phyloP scores from a whole-genome alignment of 208 protist genomes.

The Leishmania amazonensis region DNA sequence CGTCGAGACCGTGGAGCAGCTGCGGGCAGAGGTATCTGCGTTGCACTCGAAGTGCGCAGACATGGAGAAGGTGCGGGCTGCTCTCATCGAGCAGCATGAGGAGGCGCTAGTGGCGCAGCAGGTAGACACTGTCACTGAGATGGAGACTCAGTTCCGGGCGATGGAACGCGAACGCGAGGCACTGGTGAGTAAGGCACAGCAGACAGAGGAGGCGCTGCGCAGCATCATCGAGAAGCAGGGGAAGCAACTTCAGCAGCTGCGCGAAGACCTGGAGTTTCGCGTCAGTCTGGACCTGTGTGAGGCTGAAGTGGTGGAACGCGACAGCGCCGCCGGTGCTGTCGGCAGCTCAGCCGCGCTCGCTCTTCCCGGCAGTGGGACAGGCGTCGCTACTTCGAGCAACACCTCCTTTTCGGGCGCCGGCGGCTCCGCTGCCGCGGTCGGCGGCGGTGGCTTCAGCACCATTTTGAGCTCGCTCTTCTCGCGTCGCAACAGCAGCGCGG shows the following conservation, averaged over 20 bases:
- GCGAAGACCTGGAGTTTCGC: conserved; percentile 58
- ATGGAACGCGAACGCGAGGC: conserved; percentile 29
- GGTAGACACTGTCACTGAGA: conserved; percentile 29
- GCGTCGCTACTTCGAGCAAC: neutral
- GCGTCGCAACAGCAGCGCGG: neutral
- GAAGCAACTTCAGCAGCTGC: conserved; percentile 36
- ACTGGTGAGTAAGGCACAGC: conserved; percentile 1
- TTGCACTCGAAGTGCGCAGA: neutral
- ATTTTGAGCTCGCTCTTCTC: conserved; percentile 29
- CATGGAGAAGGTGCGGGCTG: neutral
- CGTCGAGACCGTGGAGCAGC: neutral
- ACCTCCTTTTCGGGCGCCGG: conserved; percentile 7
- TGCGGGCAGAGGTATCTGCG: neutral
- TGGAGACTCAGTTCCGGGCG: conserved; percentile 24
- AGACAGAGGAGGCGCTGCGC: conserved; percentile 36
- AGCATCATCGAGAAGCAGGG: conserved; percentile 17
- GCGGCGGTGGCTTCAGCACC: conserved; percentile 12
- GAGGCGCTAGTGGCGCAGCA: conserved; percentile 15
- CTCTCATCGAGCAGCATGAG: neutral
- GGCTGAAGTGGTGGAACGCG: conserved; percentile 1
- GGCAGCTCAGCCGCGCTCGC: too few species aligned
- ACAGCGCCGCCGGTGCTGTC: neutral
- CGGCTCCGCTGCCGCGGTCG: neutral
- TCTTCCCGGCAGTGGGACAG: neutral
- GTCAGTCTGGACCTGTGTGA: conserved; percentile 52